Evolutionary conservation across 2,329 filamentous ascomycete genomes (phyloP).

Genomic region (Chaetomiaceae sp.): DNA sequence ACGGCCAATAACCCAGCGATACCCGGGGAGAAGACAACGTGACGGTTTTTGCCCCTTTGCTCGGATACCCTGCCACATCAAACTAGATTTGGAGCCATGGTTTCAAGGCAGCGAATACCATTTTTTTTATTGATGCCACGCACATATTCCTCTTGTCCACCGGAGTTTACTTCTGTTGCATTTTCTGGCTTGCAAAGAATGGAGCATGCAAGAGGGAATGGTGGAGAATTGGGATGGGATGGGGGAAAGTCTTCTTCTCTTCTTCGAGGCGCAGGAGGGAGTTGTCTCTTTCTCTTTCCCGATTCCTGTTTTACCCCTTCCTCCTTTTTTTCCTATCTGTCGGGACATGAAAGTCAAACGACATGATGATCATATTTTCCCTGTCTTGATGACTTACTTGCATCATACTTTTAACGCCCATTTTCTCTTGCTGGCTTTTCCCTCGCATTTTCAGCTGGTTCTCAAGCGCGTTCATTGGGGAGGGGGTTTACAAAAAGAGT

Average conservation of each 20-base stretch:
- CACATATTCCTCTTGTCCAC: conserved; percentile 8
- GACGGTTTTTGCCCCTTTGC: conserved; percentile 7
- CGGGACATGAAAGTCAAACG: conserved; percentile 7
- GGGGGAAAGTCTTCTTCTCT: too few species aligned
- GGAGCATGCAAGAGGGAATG: not conserved
- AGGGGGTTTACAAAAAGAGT: conserved; percentile 1
- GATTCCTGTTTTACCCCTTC: too few species aligned
- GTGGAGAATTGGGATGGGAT: not conserved
- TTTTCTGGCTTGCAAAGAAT: conserved; percentile 2
- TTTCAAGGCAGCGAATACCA: conserved; percentile 15
- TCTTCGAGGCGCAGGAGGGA: conserved; percentile 5
- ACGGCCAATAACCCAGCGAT: conserved; percentile 20
- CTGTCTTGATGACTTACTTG: conserved; percentile 3
- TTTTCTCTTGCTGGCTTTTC: not conserved
- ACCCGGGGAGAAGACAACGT: conserved; percentile 12
- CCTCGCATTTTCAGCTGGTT: conserved; percentile 4
- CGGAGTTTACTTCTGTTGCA: conserved; percentile 3
- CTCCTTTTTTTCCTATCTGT: not conserved
- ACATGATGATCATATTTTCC: conserved; percentile 10
- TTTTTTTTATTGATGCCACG: not conserved
- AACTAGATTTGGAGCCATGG: conserved; percentile 6
- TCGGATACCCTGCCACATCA: conserved; percentile 19
- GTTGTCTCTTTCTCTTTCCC: not conserved
- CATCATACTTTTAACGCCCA: conserved; percentile 7
- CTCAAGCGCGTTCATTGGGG: not conserved